Base-by-base conservation (phyloP, 768 basidiomycete genomes). In the Pisolithus albus region DNA sequence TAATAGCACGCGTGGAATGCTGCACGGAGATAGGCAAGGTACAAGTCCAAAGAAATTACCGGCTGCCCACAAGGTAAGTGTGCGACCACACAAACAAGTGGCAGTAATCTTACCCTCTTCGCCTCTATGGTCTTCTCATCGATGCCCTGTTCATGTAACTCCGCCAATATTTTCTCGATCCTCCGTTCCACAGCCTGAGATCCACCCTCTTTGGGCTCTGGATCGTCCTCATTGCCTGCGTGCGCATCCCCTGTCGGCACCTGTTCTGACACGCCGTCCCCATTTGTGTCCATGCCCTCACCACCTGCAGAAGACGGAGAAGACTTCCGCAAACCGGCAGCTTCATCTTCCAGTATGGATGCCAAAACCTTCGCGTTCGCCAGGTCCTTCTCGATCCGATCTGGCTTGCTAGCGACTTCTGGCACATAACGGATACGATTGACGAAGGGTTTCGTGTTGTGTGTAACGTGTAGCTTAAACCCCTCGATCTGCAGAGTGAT, bases 1-100 rank as follows among this genome's bases (percentile, higher is more conserved):
- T 99, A 99, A 73, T 95, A 99, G 81, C 96, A 96, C 64, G 90
- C 84, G 79, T 92, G 80, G 71, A 87, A 93, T 50, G 89, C 94
- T 66, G 83, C 79, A 59, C 96, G 90, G 64, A 99, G 75, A 72
- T 96, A 98, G 47, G 87, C 85, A 68, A 98, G 75, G 70, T 92
- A 92, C 68, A 95, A 74, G 74, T 99, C 96, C 69, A 97, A 79
- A 61, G 88, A 80, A 61, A 93, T 74, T 62, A 81, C 78, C 60
- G 82, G 82, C 89, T 92, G 65, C 36, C 61, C 49, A 61, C 45
- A 38, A 51, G 49, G 68, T 61, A 54, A 58, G 61, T 55, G 47
- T 61, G 52, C 43, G 46, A 34, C 45, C 47, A 53, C 36, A 15
- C 41, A 40, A 43, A 47, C 55, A 52, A 46, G 47, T 34, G 43